These are phyloP conservation scores for Cornus florida DNA, from an alignment of 148 eudicot species.

Conservation along the genomic window DNA sequence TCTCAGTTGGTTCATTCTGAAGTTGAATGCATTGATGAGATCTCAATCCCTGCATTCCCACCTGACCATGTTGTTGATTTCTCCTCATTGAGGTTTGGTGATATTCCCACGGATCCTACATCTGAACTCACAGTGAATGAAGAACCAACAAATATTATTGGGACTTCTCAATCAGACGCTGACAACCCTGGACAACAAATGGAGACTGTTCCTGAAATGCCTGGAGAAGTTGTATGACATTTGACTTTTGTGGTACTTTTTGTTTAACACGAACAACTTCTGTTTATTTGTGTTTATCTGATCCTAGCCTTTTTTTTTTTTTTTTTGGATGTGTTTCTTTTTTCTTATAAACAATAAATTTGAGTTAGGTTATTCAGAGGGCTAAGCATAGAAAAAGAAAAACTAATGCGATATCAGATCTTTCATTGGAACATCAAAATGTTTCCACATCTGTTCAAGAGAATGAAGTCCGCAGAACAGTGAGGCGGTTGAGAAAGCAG, in stretches of 20 bases:
- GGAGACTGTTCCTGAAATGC: constrained; percentile 20
- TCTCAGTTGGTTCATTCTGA: constrained; percentile 29
- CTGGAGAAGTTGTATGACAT: constrained; percentile 28
- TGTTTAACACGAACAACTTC: background rate
- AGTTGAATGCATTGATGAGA: constrained; percentile 22
- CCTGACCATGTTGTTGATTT: constrained; percentile 32
- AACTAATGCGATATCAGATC: constrained; percentile 9
- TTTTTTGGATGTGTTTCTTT: background rate
- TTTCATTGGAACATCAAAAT: constrained; percentile 25
- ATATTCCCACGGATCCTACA: constrained; percentile 27
- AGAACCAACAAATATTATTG: constrained; percentile 16
- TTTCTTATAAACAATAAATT: background rate
- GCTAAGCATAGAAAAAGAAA: constrained; percentile 22
- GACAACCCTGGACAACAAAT: constrained; percentile 3
- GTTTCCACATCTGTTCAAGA: constrained; percentile 22
- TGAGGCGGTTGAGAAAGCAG: constrained; percentile 12
- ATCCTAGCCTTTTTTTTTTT: background rate
- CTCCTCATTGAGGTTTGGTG: constrained; percentile 29
- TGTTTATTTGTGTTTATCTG: background rate
- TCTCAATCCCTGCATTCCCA: constrained; percentile 22
- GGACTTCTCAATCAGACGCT: constrained; percentile 26
- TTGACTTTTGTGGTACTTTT: background rate
- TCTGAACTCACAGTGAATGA: constrained; percentile 30
- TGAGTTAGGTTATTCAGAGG: constrained; percentile 24
- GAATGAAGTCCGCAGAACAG: constrained; percentile 30